phyloP scores from a whole-genome alignment of 805 yeast species.

The Cyberlindnera veronae region DNA sequence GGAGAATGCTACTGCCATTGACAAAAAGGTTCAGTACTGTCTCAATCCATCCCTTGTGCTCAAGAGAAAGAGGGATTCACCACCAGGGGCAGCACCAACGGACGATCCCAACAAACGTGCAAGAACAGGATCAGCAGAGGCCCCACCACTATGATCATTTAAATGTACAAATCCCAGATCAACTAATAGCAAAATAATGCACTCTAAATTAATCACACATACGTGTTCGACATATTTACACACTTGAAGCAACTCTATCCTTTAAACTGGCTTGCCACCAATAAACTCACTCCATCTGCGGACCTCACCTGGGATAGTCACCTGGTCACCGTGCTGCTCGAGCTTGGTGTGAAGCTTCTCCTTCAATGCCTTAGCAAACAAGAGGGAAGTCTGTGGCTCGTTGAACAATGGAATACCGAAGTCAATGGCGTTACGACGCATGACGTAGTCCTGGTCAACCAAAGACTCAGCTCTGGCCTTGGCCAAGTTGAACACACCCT shows the following conservation, averaged over 20 bases:
- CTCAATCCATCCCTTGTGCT: slow-evolving; percentile 53
- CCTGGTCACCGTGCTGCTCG: slow-evolving; percentile 44
- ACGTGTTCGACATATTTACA: no score
- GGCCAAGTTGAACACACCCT: slow-evolving; percentile 90
- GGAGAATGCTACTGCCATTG: slow-evolving; percentile 61
- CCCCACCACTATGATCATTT: neutral
- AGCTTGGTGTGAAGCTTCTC: slow-evolving; percentile 58
- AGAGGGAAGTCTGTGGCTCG: slow-evolving; percentile 88
- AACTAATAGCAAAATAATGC: no score
- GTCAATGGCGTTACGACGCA: slow-evolving; percentile 99
- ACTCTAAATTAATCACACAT: no score
- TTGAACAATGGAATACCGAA: slow-evolving; percentile 95
- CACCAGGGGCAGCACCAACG: neutral
- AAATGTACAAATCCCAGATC: no score
- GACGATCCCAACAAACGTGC: neutral
- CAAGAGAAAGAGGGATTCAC: slow-evolving; percentile 39
- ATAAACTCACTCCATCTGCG: slow-evolving; percentile 95
- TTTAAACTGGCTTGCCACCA: slow-evolving; percentile 81
- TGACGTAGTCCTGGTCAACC: slow-evolving; percentile 86
- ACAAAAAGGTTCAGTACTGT: slow-evolving; percentile 60
- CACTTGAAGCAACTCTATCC: neutral
- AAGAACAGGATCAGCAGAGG: neutral
- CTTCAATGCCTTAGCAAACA: slow-evolving; percentile 81
- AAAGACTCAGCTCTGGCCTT: slow-evolving; percentile 81
- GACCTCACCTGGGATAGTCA: slow-evolving; percentile 79